phyloP scores from a whole-genome alignment of 371 early-diverging fungal species.

The Actinomortierella wolfii region DNA sequence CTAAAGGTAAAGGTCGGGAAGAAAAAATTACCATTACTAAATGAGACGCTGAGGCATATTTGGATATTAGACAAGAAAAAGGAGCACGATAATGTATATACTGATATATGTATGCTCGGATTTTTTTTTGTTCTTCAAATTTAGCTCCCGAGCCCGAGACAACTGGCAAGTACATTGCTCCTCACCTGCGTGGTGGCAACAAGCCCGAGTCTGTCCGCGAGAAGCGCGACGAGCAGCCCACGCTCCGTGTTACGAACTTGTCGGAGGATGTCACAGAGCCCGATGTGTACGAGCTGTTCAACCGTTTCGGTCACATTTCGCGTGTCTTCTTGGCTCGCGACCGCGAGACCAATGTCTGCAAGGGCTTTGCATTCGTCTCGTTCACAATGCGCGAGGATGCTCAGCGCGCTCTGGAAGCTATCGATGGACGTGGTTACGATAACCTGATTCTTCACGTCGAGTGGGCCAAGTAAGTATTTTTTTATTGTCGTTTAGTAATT shows the following conservation, averaged over 20 bases:
- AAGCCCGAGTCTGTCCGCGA: constrained; percentile 56
- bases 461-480: constrained; percentile 80
- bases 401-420: constrained; percentile 79
- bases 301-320: constrained; percentile 79
- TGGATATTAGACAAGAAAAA: background rate
- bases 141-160: constrained; percentile 37
- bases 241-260: constrained; percentile 94
- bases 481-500: no score
- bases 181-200: constrained; percentile 73
- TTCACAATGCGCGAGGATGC: constrained; percentile 84
- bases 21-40: no score
- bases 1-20: constrained; percentile 30
- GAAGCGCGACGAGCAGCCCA: constrained; percentile 82
- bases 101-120: background rate
- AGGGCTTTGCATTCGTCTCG: constrained; percentile 96
- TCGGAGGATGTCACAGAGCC: constrained; percentile 91
- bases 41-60: no score
- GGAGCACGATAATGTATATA: background rate
- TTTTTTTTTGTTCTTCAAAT: constrained; percentile 6
- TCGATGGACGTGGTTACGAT: constrained; percentile 94
- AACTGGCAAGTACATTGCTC: constrained; percentile 81
- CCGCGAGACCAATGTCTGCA: constrained; percentile 85
- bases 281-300: constrained; percentile 90
- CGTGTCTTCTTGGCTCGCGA: constrained; percentile 89
- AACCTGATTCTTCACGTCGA: constrained; percentile 93